Percentiles rank a stretch among this genome's conserved stretches.
Conservation (phyloP, 1,284 basidiomycete genomes). For the Moesziomyces sp. region DNA sequence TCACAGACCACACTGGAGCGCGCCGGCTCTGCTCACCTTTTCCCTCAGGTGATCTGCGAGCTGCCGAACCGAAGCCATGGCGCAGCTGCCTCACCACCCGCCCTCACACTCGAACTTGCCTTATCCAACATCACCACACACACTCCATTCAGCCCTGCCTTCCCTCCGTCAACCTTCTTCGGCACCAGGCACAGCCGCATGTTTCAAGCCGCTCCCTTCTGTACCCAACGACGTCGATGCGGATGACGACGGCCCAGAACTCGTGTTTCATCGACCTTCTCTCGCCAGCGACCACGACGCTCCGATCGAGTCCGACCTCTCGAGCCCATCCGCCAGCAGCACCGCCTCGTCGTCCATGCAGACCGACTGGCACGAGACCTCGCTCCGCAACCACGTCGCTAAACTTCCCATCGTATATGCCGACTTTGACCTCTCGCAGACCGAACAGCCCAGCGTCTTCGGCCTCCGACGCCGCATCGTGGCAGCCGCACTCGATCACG, state of each 20-base stretch:
- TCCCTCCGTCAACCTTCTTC: background rate
- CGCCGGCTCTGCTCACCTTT: too few species aligned
- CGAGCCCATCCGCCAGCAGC: slow-evolving; percentile 27
- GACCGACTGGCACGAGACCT: slow-evolving; percentile 32
- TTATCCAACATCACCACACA: background rate
- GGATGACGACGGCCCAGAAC: slow-evolving; percentile 16
- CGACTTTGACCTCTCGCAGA: slow-evolving; percentile 25
- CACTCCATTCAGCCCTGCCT: background rate
- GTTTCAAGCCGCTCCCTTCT: slow-evolving; percentile 22
- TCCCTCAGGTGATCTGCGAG: too few species aligned
- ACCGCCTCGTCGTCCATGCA: slow-evolving; percentile 33
- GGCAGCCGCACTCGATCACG: slow-evolving; percentile 33
- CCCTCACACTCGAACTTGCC: background rate
- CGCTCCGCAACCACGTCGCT: slow-evolving; percentile 35
- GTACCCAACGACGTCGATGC: slow-evolving; percentile 32
- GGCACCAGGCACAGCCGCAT: background rate
- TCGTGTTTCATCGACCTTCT: slow-evolving; percentile 9
- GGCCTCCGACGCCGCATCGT: slow-evolving; percentile 38
- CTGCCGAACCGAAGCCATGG: too few species aligned
- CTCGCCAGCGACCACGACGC: slow-evolving; percentile 5
- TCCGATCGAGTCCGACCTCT: slow-evolving; percentile 40
- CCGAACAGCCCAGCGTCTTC: slow-evolving; percentile 39
- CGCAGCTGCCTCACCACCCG: too few species aligned
- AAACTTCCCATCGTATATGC: slow-evolving; percentile 29
- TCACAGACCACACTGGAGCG: too few species aligned